phyloP scores from a whole-genome alignment of 106 monocot genomes.

The Hemerocallis citrina region DNA sequence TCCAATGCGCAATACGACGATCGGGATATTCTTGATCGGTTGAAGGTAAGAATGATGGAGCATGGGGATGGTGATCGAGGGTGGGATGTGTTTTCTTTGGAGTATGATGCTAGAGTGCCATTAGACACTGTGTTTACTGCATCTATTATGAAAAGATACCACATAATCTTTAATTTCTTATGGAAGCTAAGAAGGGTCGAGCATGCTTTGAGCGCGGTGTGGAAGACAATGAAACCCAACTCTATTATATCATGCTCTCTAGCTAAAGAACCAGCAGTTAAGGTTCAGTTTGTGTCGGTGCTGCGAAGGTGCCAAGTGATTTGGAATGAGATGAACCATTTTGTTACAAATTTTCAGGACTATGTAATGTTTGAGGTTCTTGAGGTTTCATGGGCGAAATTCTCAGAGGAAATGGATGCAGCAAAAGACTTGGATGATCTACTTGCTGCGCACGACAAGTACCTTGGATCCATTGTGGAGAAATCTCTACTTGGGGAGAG shows the following conservation, averaged over 20 bases:
- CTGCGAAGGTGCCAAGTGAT: slow-evolving; percentile 80
- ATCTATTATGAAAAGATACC: slow-evolving; percentile 78
- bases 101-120: slow-evolving; percentile 79
- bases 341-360: slow-evolving; percentile 84
- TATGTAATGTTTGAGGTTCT: slow-evolving; percentile 99
- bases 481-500: slow-evolving; percentile 93
- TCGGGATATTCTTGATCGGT: slow-evolving; percentile 68
- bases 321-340: slow-evolving; percentile 99
- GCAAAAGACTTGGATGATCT: slow-evolving; percentile 93
- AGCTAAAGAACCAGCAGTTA: slow-evolving; percentile 41
- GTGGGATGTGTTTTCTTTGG: slow-evolving; percentile 98
- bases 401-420: slow-evolving; percentile 86
- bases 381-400: slow-evolving; percentile 87
- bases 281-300: slow-evolving; percentile 49
- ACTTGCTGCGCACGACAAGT: slow-evolving; percentile 86
- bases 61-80: slow-evolving; percentile 85
- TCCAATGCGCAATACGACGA: slow-evolving; percentile 98
- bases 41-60: slow-evolving; percentile 98
- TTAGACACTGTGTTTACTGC: slow-evolving; percentile 85
- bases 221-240: slow-evolving; percentile 92
- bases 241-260: slow-evolving; percentile 56
- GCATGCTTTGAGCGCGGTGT: slow-evolving; percentile 67
- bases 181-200: slow-evolving; percentile 95
- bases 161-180: slow-evolving; percentile 80
- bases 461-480: slow-evolving; percentile 74